Evolutionary conservation across 148 eudicot species (phyloP), one percentile per base, ranked within the genome.

Genomic region (Euryodendron excelsum): DNA sequence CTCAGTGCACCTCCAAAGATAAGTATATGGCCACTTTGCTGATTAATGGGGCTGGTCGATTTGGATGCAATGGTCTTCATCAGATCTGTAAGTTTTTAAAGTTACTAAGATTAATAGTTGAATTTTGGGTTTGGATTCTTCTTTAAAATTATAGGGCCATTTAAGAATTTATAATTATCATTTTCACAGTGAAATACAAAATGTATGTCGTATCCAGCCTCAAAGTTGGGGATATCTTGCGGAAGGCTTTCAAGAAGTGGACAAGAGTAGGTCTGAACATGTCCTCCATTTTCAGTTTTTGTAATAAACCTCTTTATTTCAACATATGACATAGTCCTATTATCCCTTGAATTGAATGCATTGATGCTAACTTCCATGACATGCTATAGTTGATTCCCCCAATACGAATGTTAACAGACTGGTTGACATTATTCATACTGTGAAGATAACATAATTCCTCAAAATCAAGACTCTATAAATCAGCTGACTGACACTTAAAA

Each of bases 31-130:
- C 88, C 13, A 83, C 90, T 64, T 70, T 87, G 72, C 75, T 87
- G 53, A 67, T 87, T 30, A 85, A 85, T 75, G 90, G 90, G 37
- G 90, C 88, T 70, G 90, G 90, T 73, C 86, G 90, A 37, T 87
- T 78, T 79, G 90, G 90, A 77, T 83, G 82, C 81, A 79, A 79
- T 73, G 90, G 90, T 62, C 87, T 87, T 64, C 83, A 87, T 73
- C 83, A 85, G 73, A 82, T 85, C 8, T 73, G 90, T 87, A 85
- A 23, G 87, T 72, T 76, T 63, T 53, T 6, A 37, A 75, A 55
- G 48, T 74, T 39, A 37, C 33, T 28, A 59, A 28, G 33, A 12
- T 37, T 2, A 36, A n/a, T 70, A 3, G 9, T 79, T 31, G 5
- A n/a, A 55, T 37, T 36, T 13, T 36, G 45, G 18, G 6, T 12